A percentile compares a stretch with the other conserved stretches of the same genome.
phyloP scores from a whole-genome alignment of 768 basidiomycete species.

The Auricularia cornea region DNA sequence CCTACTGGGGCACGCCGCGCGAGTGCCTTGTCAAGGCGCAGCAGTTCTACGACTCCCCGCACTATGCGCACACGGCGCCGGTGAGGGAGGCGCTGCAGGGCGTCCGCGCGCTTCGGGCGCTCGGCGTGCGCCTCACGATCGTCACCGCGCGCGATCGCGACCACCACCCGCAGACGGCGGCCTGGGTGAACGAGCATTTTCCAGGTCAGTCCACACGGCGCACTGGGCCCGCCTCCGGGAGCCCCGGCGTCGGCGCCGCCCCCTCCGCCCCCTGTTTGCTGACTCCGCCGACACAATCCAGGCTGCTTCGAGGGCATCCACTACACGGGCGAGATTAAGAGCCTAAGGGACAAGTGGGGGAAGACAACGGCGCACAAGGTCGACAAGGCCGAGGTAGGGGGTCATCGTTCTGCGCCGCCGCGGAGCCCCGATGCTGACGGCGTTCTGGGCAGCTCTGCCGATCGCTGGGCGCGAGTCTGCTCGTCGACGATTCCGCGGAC shows the following conservation, averaged over 20 bases:
- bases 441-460: slow-evolving; percentile 44
- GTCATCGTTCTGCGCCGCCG: background rate
- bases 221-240: too few relatives aligned
- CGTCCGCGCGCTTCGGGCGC: slow-evolving; percentile 40
- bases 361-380: slow-evolving; percentile 36
- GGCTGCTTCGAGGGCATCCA: slow-evolving; percentile 51
- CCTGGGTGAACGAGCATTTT: slow-evolving; percentile 60
- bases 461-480: slow-evolving; percentile 49
- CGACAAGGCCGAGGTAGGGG: slow-evolving; percentile 58
- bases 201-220: slow-evolving; percentile 36
- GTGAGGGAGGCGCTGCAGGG: slow-evolving; percentile 58
- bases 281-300: slow-evolving; percentile 11
- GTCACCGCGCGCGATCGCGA: slow-evolving; percentile 64
- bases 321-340: slow-evolving; percentile 67
- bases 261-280: background rate
- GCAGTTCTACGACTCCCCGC: slow-evolving; percentile 47
- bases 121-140: slow-evolving; percentile 64
- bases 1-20: slow-evolving; percentile 51
- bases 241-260: too few relatives aligned
- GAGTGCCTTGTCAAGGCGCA: slow-evolving; percentile 53
- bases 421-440: background rate
- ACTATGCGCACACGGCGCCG: slow-evolving; percentile 39
- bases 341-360: slow-evolving; percentile 25
- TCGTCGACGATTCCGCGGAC: slow-evolving; percentile 78
- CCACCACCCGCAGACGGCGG: slow-evolving; percentile 48